phyloP scores from a whole-genome alignment of 805 yeast species.

The Debaryomyces prosopidis region DNA sequence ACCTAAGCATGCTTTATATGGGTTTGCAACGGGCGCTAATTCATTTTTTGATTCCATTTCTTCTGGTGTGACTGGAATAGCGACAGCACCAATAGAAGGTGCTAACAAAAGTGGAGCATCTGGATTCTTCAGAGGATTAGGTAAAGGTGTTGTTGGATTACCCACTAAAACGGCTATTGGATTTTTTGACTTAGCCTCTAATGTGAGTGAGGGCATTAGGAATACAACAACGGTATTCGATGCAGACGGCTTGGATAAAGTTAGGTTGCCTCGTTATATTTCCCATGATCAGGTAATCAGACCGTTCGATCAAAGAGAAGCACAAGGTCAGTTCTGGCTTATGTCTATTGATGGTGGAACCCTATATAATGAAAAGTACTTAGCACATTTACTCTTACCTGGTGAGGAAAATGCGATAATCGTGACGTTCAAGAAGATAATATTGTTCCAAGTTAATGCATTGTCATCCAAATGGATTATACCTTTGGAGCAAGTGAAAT shows the following conservation, averaged over 20 bases:
- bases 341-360: conserved; percentile 81
- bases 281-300: conserved; percentile 70
- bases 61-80: conserved; percentile 88
- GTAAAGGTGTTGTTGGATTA: conserved; percentile 90
- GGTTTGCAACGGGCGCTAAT: conserved; percentile 81
- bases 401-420: conserved; percentile 78
- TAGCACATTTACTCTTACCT: conserved; percentile 82
- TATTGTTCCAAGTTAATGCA: conserved; percentile 63
- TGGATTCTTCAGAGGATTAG: conserved; percentile 92
- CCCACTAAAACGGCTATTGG: conserved; percentile 98
- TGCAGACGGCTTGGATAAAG: conserved; percentile 70
- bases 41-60: conserved; percentile 85
- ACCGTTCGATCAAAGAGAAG: conserved; percentile 75
- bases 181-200: conserved; percentile 85
- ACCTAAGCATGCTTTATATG: conserved; percentile 83
- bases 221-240: conserved; percentile 91
- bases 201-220: conserved; percentile 89
- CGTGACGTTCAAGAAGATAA: conserved; percentile 69
- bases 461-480: conserved; percentile 73
- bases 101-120: conserved; percentile 85
- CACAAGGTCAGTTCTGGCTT: conserved; percentile 94
- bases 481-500: conserved; percentile 59
- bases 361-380: conserved; percentile 67
- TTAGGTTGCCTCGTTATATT: conserved; percentile 79
- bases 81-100: conserved; percentile 87